phyloP scores from a whole-genome alignment of 179 eudicot species.

The Heliamphora pulchella region DNA sequence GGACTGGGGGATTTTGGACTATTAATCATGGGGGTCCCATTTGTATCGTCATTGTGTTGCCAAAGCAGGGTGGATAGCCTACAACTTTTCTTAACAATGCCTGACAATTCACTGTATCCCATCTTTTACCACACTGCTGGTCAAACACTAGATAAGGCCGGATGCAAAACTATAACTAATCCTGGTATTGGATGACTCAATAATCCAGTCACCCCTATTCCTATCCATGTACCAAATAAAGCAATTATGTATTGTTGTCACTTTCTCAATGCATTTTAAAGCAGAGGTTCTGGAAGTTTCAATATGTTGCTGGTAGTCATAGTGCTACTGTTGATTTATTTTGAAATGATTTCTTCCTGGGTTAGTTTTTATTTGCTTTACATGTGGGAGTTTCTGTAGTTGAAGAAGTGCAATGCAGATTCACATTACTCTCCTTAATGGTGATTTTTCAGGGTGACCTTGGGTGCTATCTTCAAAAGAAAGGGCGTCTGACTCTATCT shows the following conservation, averaged over 20 bases:
- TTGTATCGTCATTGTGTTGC: neutral
- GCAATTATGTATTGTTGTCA: neutral
- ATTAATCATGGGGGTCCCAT: neutral
- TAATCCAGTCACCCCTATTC: neutral
- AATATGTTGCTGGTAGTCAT: neutral
- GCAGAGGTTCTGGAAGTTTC: neutral
- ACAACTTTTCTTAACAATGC: too few relatives aligned
- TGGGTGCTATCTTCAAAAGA: constrained; percentile 74
- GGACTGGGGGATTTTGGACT: neutral
- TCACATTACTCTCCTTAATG: constrained; percentile 9
- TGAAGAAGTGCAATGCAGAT: neutral
- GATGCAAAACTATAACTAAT: neutral
- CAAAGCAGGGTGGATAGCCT: constrained; percentile 1
- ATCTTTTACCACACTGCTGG: neutral
- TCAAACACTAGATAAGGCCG: neutral
- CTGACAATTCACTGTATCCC: neutral
- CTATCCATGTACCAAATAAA: neutral
- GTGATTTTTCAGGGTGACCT: constrained; percentile 73
- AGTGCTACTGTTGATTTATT: neutral
- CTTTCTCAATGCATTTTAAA: neutral
- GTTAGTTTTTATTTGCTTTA: neutral
- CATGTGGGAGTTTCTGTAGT: neutral
- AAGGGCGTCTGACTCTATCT: constrained; percentile 74
- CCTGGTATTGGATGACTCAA: neutral
- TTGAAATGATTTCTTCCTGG: neutral